Percentiles rank a stretch among this genome's conserved stretches.
Evolutionary conservation across 176 grass and related monocot genomes (phyloP).

Genomic region (Avena eriantha): DNA sequence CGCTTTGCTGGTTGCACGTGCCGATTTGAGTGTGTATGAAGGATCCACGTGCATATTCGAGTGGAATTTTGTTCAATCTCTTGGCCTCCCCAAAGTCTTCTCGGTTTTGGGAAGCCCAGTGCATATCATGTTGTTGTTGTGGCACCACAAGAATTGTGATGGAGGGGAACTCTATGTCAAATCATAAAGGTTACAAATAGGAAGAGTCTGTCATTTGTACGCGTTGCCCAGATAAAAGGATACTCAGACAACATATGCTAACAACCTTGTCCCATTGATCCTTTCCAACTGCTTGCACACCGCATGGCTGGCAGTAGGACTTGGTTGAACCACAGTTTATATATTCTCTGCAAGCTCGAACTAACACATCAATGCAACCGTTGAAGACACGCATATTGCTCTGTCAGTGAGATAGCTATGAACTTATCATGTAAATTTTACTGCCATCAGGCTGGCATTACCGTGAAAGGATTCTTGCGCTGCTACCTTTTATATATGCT

Average conservation of each 20-base stretch:
- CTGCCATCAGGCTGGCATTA: neutral
- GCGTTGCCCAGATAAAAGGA: constrained; percentile 11
- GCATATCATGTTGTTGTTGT: constrained; percentile 20
- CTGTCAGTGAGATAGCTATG: neutral
- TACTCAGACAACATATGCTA: constrained; percentile 13
- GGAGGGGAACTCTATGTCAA: constrained; percentile 23
- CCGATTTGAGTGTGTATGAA: constrained; percentile 20
- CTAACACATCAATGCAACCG: neutral
- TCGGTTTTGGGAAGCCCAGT: constrained; percentile 9
- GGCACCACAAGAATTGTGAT: neutral
- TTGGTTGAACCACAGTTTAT: neutral
- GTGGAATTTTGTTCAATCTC: constrained; percentile 47
- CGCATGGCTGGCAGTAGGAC: neutral
- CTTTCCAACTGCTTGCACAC: constrained; percentile 28
- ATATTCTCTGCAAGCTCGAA: neutral
- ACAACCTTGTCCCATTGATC: constrained; percentile 6
- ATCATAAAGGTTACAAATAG: constrained; percentile 11
- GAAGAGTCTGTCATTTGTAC: constrained; percentile 20
- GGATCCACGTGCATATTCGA: neutral
- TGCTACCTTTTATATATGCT: neutral
- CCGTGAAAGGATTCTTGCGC: constrained; percentile 8
- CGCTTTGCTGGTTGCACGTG: neutral
- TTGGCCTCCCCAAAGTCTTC: neutral
- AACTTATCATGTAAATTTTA: neutral
- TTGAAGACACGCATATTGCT: neutral